Conservation (phyloP, 208 protist species). For the Leishmania tarentolae region DNA sequence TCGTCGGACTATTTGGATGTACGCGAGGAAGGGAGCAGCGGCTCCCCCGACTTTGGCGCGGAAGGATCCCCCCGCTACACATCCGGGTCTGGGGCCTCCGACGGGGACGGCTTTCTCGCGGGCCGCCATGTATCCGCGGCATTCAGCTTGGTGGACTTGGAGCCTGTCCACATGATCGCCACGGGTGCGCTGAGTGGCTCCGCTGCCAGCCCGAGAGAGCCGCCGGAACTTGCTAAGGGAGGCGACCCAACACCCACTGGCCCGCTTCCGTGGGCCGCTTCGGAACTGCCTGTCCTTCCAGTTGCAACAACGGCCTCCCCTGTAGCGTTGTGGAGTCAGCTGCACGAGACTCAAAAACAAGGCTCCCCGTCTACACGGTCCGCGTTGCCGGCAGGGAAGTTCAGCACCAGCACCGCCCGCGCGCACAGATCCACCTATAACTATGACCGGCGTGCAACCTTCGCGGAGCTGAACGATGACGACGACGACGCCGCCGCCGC, state of each 20-base stretch:
- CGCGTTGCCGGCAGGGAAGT: not conserved
- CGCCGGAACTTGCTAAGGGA: not conserved
- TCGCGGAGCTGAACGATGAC: not conserved
- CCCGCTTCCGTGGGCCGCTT: not conserved
- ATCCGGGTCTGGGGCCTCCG: not conserved
- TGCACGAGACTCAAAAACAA: not conserved
- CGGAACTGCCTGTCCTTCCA: not conserved
- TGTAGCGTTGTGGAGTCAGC: not conserved
- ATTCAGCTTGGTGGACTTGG: slow-evolving; percentile 23
- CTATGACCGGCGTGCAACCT: slow-evolving; percentile 4
- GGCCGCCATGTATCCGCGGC: slow-evolving; percentile 14
- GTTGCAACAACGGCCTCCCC: not conserved
- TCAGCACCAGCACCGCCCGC: not conserved
- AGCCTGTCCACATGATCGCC: not conserved
- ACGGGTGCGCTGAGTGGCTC: not conserved
- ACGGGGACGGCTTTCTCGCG: not conserved
- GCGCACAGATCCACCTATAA: slow-evolving; percentile 11
- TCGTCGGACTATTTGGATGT: not conserved
- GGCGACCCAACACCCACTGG: not conserved
- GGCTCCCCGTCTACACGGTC: not conserved
- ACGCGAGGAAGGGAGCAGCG: not conserved
- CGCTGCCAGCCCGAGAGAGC: slow-evolving; percentile 2
- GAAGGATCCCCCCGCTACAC: not conserved
- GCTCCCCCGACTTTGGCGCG: not conserved
- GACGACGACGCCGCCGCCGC: not conserved